Evolutionary conservation across 306 rosid species (phyloP).

Genomic region (Vicia sativa): DNA sequence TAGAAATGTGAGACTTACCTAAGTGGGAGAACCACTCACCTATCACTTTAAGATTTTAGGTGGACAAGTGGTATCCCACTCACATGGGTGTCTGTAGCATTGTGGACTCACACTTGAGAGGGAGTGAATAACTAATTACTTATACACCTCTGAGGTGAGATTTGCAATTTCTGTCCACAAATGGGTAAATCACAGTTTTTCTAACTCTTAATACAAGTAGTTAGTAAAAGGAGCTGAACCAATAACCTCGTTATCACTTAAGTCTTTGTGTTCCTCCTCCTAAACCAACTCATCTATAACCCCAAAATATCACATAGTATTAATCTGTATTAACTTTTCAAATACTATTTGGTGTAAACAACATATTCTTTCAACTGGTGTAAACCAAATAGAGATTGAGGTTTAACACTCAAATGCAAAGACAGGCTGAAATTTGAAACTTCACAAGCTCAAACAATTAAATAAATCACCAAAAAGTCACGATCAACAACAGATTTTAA

Average conservation of each 20-base stretch:
- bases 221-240: background rate
- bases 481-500: background rate
- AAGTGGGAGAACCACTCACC: too few species aligned
- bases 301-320: background rate
- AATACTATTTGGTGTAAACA: constrained; percentile 4
- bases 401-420: constrained; percentile 28
- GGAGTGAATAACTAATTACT: too few species aligned
- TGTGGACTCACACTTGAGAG: too few species aligned
- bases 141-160: too few species aligned
- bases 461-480: background rate
- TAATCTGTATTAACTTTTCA: constrained; percentile 22
- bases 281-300: background rate
- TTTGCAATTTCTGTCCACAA: constrained; percentile 25
- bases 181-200: constrained; percentile 13
- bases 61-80: too few species aligned
- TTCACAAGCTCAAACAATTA: constrained; percentile 22
- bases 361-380: background rate
- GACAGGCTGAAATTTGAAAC: constrained; percentile 18
- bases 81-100: too few species aligned
- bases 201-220: background rate
- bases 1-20: too few species aligned
- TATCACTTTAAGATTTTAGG: too few species aligned
- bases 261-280: background rate
- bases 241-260: background rate
- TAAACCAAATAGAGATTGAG: constrained; percentile 26